Evolutionary conservation across 2,329 filamentous ascomycete genomes (phyloP).

Genomic region (Coniochaeta sp.): DNA sequence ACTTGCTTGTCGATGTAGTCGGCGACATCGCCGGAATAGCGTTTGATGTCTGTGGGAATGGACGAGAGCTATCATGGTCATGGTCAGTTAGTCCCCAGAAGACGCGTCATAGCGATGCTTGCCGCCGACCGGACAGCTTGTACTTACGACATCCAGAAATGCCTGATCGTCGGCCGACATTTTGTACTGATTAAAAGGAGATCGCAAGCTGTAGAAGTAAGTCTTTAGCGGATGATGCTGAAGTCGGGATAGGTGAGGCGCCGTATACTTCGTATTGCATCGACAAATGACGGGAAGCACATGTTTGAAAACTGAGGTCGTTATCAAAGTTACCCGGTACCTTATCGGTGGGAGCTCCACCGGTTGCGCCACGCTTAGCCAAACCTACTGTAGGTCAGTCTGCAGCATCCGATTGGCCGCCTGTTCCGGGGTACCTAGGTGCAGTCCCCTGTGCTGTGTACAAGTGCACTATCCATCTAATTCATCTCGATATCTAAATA

Average conservation of each 20-base stretch:
- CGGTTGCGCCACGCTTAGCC: background rate
- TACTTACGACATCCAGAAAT: constrained; percentile 66
- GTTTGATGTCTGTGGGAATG: constrained; percentile 55
- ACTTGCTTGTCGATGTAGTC: constrained; percentile 76
- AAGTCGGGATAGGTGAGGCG: background rate
- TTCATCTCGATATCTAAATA: no score
- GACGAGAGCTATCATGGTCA: constrained; percentile 36
- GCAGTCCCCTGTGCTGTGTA: background rate
- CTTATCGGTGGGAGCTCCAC: background rate
- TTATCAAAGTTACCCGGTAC: background rate
- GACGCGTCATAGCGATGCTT: background rate
- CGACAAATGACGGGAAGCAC: background rate
- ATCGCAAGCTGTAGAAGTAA: background rate
- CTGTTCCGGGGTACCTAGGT: background rate
- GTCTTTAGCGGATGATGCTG: background rate
- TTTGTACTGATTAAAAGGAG: background rate
- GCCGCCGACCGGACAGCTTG: background rate
- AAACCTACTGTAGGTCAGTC: no score
- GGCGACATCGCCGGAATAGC: constrained; percentile 65
- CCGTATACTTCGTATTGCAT: no score
- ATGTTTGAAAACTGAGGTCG: background rate
- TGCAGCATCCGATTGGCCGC: constrained; percentile 1
- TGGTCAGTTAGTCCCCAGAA: background rate
- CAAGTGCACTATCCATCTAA: no score
- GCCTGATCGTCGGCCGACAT: constrained; percentile 74